Conservation (phyloP, 2,329 filamentous ascomycete genomes). For the Diaporthe helianthi region DNA sequence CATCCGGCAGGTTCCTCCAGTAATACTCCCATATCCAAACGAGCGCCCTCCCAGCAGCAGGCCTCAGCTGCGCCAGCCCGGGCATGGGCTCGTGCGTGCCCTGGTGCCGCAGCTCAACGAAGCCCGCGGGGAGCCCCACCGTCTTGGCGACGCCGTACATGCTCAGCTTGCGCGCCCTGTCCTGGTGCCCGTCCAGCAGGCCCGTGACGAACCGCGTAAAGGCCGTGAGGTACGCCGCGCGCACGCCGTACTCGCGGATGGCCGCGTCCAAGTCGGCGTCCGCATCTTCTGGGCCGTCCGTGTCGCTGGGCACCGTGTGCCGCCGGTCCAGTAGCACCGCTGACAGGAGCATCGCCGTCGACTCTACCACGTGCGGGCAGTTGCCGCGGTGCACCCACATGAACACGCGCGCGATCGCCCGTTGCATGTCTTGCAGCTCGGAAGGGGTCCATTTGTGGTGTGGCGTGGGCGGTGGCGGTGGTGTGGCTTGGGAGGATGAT, state of each 20-base stretch:
- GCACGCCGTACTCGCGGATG: conserved; percentile 59
- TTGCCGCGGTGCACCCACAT: conserved; percentile 77
- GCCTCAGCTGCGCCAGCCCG: conserved; percentile 73
- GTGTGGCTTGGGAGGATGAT: too few relatives aligned
- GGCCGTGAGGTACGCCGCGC: conserved; percentile 75
- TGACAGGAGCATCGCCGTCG: conserved; percentile 75
- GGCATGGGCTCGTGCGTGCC: conserved; percentile 90
- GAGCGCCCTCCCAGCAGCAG: conserved; percentile 73
- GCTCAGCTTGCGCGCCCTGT: conserved; percentile 70
- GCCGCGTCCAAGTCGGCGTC: too few relatives aligned
- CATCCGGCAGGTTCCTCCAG: conserved; percentile 65
- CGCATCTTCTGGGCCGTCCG: neutral
- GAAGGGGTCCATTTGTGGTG: conserved; percentile 9
- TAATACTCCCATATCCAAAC: conserved; percentile 91
- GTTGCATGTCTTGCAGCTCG: conserved; percentile 39
- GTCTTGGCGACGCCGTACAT: conserved; percentile 77
- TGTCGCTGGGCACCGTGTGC: conserved; percentile 20
- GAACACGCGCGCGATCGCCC: conserved; percentile 64
- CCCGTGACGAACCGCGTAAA: conserved; percentile 84
- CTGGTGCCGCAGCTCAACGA: conserved; percentile 89
- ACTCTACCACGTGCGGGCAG: conserved; percentile 81
- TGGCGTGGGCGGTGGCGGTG: conserved; percentile 23
- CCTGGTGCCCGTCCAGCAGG: conserved; percentile 76
- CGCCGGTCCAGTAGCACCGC: conserved; percentile 70
- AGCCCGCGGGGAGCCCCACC: conserved; percentile 75